Evolutionary conservation across 2,329 filamentous ascomycete species (phyloP).

Genomic region (Fusarium albosuccineum): DNA sequence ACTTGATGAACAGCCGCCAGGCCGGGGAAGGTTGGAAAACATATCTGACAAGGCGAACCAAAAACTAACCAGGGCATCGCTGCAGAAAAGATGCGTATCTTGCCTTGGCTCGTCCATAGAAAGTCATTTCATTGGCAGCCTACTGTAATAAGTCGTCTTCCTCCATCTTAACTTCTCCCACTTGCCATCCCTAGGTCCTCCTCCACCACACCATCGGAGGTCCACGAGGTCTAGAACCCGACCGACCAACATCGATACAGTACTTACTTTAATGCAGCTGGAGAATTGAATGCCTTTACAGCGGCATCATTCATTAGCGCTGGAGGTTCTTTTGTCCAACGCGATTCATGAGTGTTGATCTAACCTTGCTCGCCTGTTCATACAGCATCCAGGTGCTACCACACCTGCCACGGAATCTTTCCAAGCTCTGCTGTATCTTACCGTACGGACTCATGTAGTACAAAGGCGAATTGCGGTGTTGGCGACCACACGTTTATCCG

Average conservation of each 20-base stretch:
- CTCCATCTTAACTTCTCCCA: not conserved
- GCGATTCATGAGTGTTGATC: not conserved
- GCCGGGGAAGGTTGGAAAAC: too few species aligned
- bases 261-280: not conserved
- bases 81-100: not conserved
- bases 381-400: conserved; percentile 12
- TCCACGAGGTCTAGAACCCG: conserved; percentile 9
- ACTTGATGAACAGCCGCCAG: too few species aligned
- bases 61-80: not conserved
- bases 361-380: not conserved
- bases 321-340: not conserved
- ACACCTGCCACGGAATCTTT: not conserved
- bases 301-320: conserved; percentile 6
- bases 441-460: not conserved
- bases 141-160: not conserved
- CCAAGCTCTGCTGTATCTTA: too few species aligned
- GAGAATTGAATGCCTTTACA: conserved; percentile 14
- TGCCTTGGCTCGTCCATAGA: too few species aligned
- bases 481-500: not conserved
- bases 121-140: too few species aligned
- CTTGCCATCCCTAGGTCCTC: not conserved
- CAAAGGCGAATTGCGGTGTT: not conserved
- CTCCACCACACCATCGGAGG: not conserved
- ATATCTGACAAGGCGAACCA: not conserved
- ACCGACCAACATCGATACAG: conserved; percentile 15